Base-by-base conservation (phyloP, 2,329 filamentous ascomycete species). In the Piedraia hortae region DNA sequence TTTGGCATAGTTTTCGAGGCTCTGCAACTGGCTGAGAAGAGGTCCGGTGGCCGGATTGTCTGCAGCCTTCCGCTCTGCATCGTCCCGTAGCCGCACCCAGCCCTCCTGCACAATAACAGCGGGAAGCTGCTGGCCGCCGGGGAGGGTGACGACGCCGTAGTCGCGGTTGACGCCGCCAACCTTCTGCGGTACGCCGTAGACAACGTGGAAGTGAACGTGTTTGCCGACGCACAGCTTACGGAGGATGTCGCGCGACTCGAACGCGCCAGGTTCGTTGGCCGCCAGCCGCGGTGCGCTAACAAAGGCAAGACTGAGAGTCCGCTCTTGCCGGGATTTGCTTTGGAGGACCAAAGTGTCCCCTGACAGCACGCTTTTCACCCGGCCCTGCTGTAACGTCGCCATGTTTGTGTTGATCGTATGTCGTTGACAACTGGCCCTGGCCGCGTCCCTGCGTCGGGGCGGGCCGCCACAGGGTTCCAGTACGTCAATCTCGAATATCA, bases 191-290 rank as follows among this genome's bases (percentile, higher is more conserved):
- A 93, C 71, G 28, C 70, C 74, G 51, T 97, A 93, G 23, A 80
- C 58, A 19, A 89, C 58, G 27, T 65, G 64, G 54, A 82, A 90
- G 35, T 80, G 67, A 30, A 97, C 57, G 13, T 68, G 60, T 47
- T 90, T 90, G 41, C 82, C 82, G 25, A 93, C 71, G 18, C 70
- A 59, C 22, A 80, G 55, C 33, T 70, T 67, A 38, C 85, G 72
- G 29, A 97, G 61, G 44, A 73, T 85, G 48, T 97, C 85, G 41
- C 85, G 75, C 28, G 85, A 90, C 48, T 85, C 71, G 48, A 91
- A 97, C 26, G 75, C 78, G 41, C 72, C 88, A 16, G 71, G 67
- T 59, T 62, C 37, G 18, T 47, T 34, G 22, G 33, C 29, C 25
- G 38, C 36, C 21, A 43, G 29, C 23, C 80, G 68, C 3, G 85